Base-by-base conservation (phyloP, 202 grass and related monocot genomes). In the Elaeis oleifera region DNA sequence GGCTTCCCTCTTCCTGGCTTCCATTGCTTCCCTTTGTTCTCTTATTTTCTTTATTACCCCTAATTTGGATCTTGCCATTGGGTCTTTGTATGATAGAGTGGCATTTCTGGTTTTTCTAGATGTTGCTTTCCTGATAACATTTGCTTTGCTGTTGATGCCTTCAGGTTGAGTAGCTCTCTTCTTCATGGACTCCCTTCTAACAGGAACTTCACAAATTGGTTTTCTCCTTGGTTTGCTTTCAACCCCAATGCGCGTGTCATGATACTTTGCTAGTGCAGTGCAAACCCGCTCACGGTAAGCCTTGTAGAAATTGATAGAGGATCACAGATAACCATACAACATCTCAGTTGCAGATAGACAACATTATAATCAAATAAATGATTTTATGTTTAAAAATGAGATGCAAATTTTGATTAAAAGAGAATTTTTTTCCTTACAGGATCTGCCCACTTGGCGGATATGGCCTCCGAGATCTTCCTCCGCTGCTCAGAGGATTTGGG, bases 371-470 rank as follows among this genome's bases (percentile, higher is more conserved):
- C 36, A 44, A 44, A 44, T 44, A 44, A 9, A 44, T 3, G 36
- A 44, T 13, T 44, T 44, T 44, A 44, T 44, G 11, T 3, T 44
- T 3, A 13, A 14, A 44, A 44, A 44, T 11, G 9, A 44, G 1
- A 44, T 13, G 9, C 36, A 13, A 44, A 44, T 44, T 44, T 44
- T 44, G 36, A 44, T 13, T 44, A 44, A 44, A 44, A 3, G 36
- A 44, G 6, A 44, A 3, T 13, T 13, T 39, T 36, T 36, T 36
- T 14, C 9, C 74, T 86, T 82, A 97, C 88, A 69, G 68, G 61
- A 89, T 97, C 82, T 69, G 86, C 67, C 92, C 92, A 97, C 70
- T 97, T 97, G 4, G 88, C 84, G n/a, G 81, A 75, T 70, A 97
- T 89, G 53, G 92, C 73, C 74, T 91, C 88, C 29, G 92, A 79